phyloP scores from a whole-genome alignment of 371 early-diverging fungal species.

The Paramicrosporidium saccamoebae region DNA sequence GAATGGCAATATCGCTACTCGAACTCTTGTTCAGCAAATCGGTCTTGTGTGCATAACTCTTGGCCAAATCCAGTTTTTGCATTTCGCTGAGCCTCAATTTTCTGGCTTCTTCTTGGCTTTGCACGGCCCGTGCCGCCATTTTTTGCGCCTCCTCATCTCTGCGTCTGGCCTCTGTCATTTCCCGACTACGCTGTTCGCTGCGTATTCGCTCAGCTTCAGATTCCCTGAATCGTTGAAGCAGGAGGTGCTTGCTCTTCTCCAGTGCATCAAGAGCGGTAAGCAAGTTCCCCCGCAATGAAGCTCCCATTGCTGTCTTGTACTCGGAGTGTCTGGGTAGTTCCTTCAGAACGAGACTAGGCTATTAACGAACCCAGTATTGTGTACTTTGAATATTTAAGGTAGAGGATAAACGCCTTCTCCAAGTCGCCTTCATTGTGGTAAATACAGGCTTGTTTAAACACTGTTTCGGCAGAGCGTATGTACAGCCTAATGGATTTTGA shows the following conservation, averaged over 20 bases:
- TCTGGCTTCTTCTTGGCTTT: conserved; percentile 1
- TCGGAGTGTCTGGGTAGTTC: too few relatives aligned
- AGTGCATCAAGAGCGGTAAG: conserved; percentile 10
- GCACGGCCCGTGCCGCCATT: conserved; percentile 1
- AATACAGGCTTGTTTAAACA: too few relatives aligned
- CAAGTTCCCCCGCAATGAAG: too few relatives aligned
- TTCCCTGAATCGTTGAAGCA: conserved; percentile 4
- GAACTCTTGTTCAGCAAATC: conserved; percentile 1
- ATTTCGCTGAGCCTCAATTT: conserved; percentile 1
- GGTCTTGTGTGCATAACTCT: conserved; percentile 1
- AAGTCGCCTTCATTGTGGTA: too few relatives aligned
- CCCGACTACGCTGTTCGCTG: background rate
- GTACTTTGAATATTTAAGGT: too few relatives aligned
- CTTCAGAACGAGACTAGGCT: too few relatives aligned
- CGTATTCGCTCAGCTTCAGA: conserved; percentile 2
- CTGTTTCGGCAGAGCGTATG: too few relatives aligned
- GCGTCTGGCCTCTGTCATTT: conserved; percentile 1
- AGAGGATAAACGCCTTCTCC: too few relatives aligned
- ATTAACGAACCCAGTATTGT: too few relatives aligned
- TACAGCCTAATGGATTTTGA: too few relatives aligned
- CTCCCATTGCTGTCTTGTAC: too few relatives aligned
- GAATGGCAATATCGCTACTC: too few relatives aligned
- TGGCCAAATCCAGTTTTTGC: background rate
- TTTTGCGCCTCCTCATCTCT: background rate
- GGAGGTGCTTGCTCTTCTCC: conserved; percentile 9